Conservation (phyloP, 371 early-diverging fungal genomes). For the Apophysomyces variabilis region DNA sequence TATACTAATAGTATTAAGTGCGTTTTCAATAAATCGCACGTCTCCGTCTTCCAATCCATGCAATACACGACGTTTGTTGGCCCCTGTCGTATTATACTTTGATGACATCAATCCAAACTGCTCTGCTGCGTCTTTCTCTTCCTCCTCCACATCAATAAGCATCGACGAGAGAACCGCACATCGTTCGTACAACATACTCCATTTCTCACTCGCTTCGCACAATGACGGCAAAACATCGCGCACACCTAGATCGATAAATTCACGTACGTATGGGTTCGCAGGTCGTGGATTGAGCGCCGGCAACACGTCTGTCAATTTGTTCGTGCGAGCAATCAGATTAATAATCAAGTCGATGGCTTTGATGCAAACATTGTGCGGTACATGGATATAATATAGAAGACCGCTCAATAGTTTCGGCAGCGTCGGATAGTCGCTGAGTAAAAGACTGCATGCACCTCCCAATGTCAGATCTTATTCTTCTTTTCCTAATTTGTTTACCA, state of each 20-base stretch:
- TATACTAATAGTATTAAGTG: slow-evolving; percentile 39
- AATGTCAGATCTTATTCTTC: slow-evolving; percentile 6
- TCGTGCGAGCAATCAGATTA: slow-evolving; percentile 22
- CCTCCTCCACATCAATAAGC: not conserved
- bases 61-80: slow-evolving; percentile 45
- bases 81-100: slow-evolving; percentile 15
- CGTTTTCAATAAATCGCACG: slow-evolving; percentile 49
- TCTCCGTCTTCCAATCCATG: slow-evolving; percentile 53
- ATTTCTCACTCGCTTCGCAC: slow-evolving; percentile 4
- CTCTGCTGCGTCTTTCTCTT: slow-evolving; percentile 21
- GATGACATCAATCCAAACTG: slow-evolving; percentile 34
- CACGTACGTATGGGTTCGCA: slow-evolving; percentile 24
- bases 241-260: slow-evolving; percentile 17
- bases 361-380: slow-evolving; percentile 26
- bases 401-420: slow-evolving; percentile 18
- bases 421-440: slow-evolving; percentile 23
- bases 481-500: slow-evolving; percentile 23
- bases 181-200: not conserved
- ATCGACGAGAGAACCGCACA: slow-evolving; percentile 3
- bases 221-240: slow-evolving; percentile 7
- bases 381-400: slow-evolving; percentile 20
- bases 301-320: slow-evolving; percentile 10
- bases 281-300: slow-evolving; percentile 6
- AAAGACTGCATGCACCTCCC: slow-evolving; percentile 15
- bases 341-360: slow-evolving; percentile 31